Base-by-base conservation (phyloP, 768 basidiomycete species). In the Mycena vitilis region DNA sequence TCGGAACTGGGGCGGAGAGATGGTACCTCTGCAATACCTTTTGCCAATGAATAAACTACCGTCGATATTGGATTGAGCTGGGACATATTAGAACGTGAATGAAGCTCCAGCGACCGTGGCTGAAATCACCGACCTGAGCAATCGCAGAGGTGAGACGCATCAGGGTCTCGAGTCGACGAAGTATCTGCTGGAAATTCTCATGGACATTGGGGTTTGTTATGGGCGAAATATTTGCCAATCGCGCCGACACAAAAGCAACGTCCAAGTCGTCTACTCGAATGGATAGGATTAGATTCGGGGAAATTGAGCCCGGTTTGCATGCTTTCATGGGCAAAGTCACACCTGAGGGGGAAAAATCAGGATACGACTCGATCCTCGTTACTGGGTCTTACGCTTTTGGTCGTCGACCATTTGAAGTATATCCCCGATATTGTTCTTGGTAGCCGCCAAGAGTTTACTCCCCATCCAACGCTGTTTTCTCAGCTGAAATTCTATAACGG, bases 11-110 rank as follows among this genome's bases (percentile, higher is more conserved):
- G 13, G 22, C 9, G 23, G 5, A 23, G 23, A 23, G n/a, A 23
- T 1, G 8, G 12, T 22, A 56, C 63, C 23, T 63, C 40, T 23
- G 22, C 53, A 9, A 63, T 23, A 2, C 53, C 42, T 37, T 37
- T 47, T 4, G 44, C 45, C 30, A 56, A 37, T 25, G 42, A 47
- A 55, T 47, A 56, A 2, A 56, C 63, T 7, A 22, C 36, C 48
- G 47, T 63, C 1, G 63, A 45, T 8, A 63, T 45, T 5, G 63
- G 63, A 23, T 63, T 22, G 8, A 63, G 44, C 63, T n/a, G n/a
- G n/a, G n/a, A n/a, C n/a, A n/a, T n/a, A n/a, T n/a, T n/a, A n/a
- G n/a, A n/a, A n/a, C n/a, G n/a, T n/a, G n/a, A n/a, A n/a, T n/a
- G n/a, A n/a, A n/a, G n/a, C n/a, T n/a, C n/a, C 9, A 6, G 18